Percentiles rank a stretch among this genome's conserved stretches.
These are phyloP conservation scores for Prunella vulgaris DNA, from an alignment of 257 asterid species.

Conservation along the genomic window DNA sequence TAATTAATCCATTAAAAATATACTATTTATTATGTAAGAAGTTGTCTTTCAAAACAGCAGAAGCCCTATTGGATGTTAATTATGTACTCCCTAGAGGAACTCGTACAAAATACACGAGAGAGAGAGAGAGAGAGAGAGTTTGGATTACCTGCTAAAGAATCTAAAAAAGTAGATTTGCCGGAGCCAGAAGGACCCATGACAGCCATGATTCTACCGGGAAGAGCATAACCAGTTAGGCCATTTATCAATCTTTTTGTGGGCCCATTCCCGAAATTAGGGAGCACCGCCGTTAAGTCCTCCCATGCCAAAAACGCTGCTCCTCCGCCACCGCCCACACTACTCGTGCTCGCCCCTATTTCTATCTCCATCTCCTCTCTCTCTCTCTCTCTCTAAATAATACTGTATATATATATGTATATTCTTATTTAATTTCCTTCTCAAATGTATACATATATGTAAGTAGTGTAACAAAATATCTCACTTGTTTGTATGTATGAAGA, in stretches of 20 bases:
- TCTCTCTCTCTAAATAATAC: too few relatives aligned
- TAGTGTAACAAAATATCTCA: too few relatives aligned
- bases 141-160: constrained; percentile 60
- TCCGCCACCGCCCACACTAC: constrained; percentile 10
- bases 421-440: too few relatives aligned
- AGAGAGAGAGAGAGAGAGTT: constrained; percentile 3
- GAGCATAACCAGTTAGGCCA: constrained; percentile 65
- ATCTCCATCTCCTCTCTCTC: constrained; percentile 45
- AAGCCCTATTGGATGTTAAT: too few relatives aligned
- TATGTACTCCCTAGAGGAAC: too few relatives aligned
- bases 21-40: too few relatives aligned
- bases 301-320: constrained; percentile 51
- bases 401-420: not conserved
- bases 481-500: too few relatives aligned
- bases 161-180: constrained; percentile 86
- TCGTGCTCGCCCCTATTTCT: constrained; percentile 30
- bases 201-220: constrained; percentile 80
- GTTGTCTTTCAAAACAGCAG: too few relatives aligned
- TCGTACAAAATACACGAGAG: too few relatives aligned
- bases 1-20: too few relatives aligned
- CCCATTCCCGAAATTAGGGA: constrained; percentile 65
- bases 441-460: too few relatives aligned
- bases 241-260: constrained; percentile 64
- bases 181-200: constrained; percentile 97
- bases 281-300: constrained; percentile 65